Evolutionary conservation across 2,329 filamentous ascomycete species (phyloP).

Genomic region (Tolypocladium amazonense): DNA sequence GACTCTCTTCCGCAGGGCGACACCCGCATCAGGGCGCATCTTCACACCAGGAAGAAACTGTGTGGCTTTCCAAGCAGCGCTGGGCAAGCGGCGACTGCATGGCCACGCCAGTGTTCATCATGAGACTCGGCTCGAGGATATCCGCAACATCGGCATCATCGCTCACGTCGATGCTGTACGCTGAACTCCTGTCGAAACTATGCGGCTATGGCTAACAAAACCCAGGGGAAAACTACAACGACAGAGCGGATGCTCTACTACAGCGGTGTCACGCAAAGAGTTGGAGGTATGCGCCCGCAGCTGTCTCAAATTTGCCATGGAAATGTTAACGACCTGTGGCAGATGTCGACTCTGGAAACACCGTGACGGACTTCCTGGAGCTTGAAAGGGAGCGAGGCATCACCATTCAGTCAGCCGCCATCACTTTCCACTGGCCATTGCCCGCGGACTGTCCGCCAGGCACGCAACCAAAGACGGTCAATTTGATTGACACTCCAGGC

Average conservation of each 20-base stretch:
- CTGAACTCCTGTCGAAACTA: conserved; percentile 1
- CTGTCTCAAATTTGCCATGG: background rate
- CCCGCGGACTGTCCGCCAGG: conserved; percentile 28
- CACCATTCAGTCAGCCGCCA: conserved; percentile 94
- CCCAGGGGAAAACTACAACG: conserved; percentile 84
- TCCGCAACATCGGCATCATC: conserved; percentile 95
- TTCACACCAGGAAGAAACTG: background rate
- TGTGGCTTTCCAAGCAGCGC: conserved; percentile 1
- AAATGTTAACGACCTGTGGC: background rate
- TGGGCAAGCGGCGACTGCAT: background rate
- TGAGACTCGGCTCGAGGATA: conserved; percentile 33
- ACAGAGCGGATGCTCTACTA: conserved; percentile 99
- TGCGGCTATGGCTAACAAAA: conserved; percentile 1
- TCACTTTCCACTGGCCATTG: conserved; percentile 88
- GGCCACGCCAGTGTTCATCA: conserved; percentile 8
- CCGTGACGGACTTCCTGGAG: conserved; percentile 92
- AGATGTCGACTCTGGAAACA: conserved; percentile 95
- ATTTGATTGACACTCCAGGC: conserved; percentile 91
- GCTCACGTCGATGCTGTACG: conserved; percentile 87
- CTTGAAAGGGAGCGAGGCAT: conserved; percentile 88
- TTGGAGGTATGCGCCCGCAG: conserved; percentile 53
- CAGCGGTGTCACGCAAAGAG: conserved; percentile 75
- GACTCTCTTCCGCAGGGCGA: conserved; percentile 4
- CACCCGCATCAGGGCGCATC: background rate
- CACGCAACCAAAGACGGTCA: conserved; percentile 56